Base-by-base conservation (phyloP, 495 filamentous ascomycete species). In the Peziza echinospora region DNA sequence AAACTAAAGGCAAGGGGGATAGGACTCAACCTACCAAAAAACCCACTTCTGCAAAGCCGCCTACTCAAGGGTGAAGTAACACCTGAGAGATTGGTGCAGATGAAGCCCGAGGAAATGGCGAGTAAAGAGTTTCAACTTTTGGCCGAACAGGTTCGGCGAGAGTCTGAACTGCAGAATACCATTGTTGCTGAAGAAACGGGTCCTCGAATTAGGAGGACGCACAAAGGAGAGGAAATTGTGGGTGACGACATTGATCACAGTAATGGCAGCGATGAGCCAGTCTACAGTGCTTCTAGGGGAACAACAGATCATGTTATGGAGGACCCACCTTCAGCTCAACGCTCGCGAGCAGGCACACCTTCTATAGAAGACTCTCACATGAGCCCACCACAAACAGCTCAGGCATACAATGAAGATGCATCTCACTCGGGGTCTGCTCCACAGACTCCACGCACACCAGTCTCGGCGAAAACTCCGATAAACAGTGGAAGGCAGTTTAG, bases 141-240 rank as follows among this genome's bases (percentile, higher is more conserved):
- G 62, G 76, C 77, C 53, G 71, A 76, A 44, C 79, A 86, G 58
- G 73, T 76, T 66, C 70, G 68, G 47, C 67, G 71, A 21, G 62
- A 67, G 34, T 76, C 79, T 1, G 89, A 94, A 51, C 80, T 89
- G 51, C 85, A 93, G 52, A 76, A 84, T 44, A 82, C 86, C 43
- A 43, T 43, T 23, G n/a, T 43, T 23, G 6, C 30, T 13, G 30
- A 37, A 7, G 83, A 92, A 28, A 76, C 86, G 52, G 76, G 73
- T 0, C 89, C 87, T 5, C 75, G 85, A 3, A 80, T 93, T 47
- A 72, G 85, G 54, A 76, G 80, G 51, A 94, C 87, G 2, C 89
- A 96, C 60, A 97, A 94, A 62, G 89, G 89, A 24, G 86, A 94
- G 48, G 89, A 97, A 56, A 48, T 92, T 11, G 72, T 97, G 26